Percentiles rank a stretch among this genome's conserved stretches.
phyloP scores from a whole-genome alignment of 768 basidiomycete species.

The Auriscalpium orientale region DNA sequence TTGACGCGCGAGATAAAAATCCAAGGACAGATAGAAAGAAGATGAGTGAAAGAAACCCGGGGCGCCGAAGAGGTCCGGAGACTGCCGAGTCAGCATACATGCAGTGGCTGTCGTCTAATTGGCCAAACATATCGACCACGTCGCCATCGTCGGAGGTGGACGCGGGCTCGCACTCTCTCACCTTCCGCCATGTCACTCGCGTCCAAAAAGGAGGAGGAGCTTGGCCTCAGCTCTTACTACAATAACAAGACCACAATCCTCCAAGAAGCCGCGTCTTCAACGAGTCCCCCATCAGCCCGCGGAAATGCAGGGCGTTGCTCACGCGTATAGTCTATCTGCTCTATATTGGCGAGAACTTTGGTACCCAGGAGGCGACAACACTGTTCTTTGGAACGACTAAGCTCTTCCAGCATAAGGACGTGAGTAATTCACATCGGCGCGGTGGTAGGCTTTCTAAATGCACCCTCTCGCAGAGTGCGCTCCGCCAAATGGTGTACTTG shows the following conservation, averaged over 20 bases:
- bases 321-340: conserved; percentile 95
- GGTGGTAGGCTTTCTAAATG: not conserved
- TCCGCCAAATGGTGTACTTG: conserved; percentile 96
- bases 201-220: conserved; percentile 97
- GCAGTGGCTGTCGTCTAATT: not conserved
- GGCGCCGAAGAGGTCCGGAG: not conserved
- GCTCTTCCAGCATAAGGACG: conserved; percentile 98
- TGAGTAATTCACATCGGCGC: conserved; percentile 34
- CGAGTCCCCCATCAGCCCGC: conserved; percentile 95
- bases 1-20: too few species aligned
- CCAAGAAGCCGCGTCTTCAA: conserved; percentile 99
- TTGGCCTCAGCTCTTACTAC: conserved; percentile 83
- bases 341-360: conserved; percentile 93
- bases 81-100: not conserved
- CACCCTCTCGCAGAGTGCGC: conserved; percentile 56
- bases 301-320: conserved; percentile 93
- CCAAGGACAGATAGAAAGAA: too few species aligned
- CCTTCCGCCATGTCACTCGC: conserved; percentile 55
- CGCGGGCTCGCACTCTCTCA: not conserved
- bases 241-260: conserved; percentile 98
- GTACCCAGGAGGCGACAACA: conserved; percentile 92
- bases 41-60: too few species aligned
- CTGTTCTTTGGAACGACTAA: conserved; percentile 99
- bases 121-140: conserved; percentile 2
- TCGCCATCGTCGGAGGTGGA: not conserved